Conservation (phyloP, 441 rosid genomes). For the Isatis lusitanica region DNA sequence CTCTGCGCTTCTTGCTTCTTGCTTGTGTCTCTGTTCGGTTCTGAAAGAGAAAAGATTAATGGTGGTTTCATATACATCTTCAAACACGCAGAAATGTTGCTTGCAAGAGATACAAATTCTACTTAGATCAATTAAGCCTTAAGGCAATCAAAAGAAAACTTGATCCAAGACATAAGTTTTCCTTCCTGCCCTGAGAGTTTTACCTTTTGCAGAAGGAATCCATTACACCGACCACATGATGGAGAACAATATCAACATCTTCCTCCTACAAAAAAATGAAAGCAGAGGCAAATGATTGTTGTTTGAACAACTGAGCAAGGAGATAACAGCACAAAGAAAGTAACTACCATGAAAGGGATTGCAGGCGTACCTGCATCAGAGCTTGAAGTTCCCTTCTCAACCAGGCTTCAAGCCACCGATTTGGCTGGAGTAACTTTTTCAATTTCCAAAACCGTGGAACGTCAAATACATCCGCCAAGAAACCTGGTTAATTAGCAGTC, state of each 20-base stretch:
- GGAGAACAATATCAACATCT: conserved; percentile 67
- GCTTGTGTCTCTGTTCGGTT: conserved; percentile 30
- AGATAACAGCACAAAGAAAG: neutral
- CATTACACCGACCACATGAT: conserved; percentile 68
- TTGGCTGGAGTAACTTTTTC: conserved; percentile 59
- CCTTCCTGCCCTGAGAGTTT: neutral
- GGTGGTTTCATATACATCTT: neutral
- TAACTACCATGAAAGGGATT: neutral
- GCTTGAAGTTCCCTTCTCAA: conserved; percentile 88
- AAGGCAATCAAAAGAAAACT: neutral
- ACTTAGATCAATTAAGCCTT: neutral
- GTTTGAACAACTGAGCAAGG: neutral
- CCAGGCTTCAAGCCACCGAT: conserved; percentile 71
- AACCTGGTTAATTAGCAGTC: conserved; percentile 46
- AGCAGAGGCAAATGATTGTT: neutral
- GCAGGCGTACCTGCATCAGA: conserved; percentile 63
- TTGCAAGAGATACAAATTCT: neutral
- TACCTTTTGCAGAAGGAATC: conserved; percentile 71
- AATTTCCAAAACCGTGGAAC: conserved; percentile 68
- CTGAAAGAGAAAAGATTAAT: conserved; percentile 30
- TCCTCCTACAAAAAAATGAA: conserved; percentile 52
- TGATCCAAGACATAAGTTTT: neutral
- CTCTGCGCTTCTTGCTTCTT: conserved; percentile 40
- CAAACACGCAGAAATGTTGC: neutral
- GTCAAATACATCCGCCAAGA: conserved; percentile 47